Base-by-base conservation (phyloP, 1,284 basidiomycete species). In the Cryptococcus jaspeensis region DNA sequence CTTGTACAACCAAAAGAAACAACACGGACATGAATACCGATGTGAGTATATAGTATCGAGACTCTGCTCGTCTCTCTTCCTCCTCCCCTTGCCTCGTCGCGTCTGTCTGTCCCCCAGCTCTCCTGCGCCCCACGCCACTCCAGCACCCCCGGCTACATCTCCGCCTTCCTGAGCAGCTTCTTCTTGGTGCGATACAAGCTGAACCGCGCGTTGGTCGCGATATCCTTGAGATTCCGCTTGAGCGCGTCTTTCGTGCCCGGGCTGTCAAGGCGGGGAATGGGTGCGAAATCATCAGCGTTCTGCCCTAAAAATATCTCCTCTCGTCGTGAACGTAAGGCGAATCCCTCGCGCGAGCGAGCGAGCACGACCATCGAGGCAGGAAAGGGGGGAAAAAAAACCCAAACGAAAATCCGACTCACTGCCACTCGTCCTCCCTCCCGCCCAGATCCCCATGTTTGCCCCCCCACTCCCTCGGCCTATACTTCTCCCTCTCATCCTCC, bases 141-240 rank as follows among this genome's bases (percentile, higher is more conserved):
- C 16, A 25, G 6, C 15, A 38, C n/a, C 23, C 36, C 38, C 36
- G 20, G 25, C 35, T 39, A 60, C 42, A 69, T 43, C 37, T 71
- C 66, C 0, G 70, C 71, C 55, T 75, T 76, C 43, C 77, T 61
- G 47, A 71, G 59, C 37, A 79, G 45, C 69, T 75, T 78, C 68
- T 78, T 78, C 65, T 76, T 77, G 7, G 78, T 70, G 39, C 75
- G 60, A 59, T 76, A 77, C 53, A 75, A 53, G 53, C 66, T 65
- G 52, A 78, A 79, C 23, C 75, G 63, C 18, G 75, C 69, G 41
- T 68, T 70, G 2, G 74, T 72, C 16, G 61, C 56, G 28, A 78
- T 56, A 50, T 77, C 76, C 46, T 76, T 74, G 60, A 74, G 67
- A 41, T 73, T 72, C 36, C 75, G 65, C 60, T 78, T 78, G 54